phyloP scores from a whole-genome alignment of 139 green algal species.

The Tetratostichococcus sp. region DNA sequence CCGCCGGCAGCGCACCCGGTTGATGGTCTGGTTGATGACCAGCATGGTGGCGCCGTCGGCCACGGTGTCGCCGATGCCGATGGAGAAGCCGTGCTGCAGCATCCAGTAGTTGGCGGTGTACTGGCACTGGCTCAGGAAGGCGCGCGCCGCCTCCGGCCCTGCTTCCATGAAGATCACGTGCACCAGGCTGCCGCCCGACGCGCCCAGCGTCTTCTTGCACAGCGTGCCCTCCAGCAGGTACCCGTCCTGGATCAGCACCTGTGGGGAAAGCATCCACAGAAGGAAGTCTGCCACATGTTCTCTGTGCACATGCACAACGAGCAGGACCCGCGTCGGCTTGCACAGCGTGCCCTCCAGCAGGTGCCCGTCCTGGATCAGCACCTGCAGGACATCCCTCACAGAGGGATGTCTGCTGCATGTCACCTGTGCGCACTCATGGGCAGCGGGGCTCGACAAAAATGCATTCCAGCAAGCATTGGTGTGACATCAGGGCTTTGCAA shows the following conservation, averaged over 20 bases:
- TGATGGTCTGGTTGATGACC: conserved; percentile 91
- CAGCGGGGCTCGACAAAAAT: too few relatives aligned
- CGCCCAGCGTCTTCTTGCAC: conserved; percentile 95
- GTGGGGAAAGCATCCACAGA: conserved; percentile 2
- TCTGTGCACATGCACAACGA: too few relatives aligned
- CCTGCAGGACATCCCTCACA: conserved; percentile 41
- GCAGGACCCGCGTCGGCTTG: conserved; percentile 97
- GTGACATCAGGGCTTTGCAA: too few relatives aligned
- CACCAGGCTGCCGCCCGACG: conserved; percentile 75
- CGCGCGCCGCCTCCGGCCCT: conserved; percentile 78
- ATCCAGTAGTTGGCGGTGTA: conserved; percentile 95
- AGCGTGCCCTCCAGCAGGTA: conserved; percentile 84
- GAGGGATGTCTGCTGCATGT: too few relatives aligned
- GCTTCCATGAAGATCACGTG: conserved; percentile 95
- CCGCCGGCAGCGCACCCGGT: conserved; percentile 44
- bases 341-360: conserved; percentile 88
- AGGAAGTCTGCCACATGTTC: too few relatives aligned
- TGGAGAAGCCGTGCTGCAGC: conserved; percentile 89
- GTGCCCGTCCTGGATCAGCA: conserved; percentile 86
- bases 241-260: conserved; percentile 90
- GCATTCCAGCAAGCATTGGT: too few relatives aligned
- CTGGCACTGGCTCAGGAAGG: conserved; percentile 79
- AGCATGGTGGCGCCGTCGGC: conserved; percentile 87
- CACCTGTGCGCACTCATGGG: too few relatives aligned
- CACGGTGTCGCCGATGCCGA: conserved; percentile 97